phyloP scores from a whole-genome alignment of 192 early-diverging fungal species.

The Pilaira anomala region DNA sequence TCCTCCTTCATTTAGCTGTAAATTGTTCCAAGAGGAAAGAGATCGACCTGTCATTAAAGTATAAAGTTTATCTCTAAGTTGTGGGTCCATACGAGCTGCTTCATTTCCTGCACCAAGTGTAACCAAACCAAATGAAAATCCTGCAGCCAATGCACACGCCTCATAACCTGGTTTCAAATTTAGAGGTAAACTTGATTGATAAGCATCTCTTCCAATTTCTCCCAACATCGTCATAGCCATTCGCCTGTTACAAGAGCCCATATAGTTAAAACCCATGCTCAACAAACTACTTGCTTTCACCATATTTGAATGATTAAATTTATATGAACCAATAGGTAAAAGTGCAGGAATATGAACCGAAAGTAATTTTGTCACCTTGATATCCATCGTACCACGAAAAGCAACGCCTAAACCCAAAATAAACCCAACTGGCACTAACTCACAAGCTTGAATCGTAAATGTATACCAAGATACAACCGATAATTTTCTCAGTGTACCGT shows the following conservation, averaged over 20 bases:
- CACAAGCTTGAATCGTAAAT: constrained; percentile 69
- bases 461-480: constrained; percentile 44
- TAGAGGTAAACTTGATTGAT: constrained; percentile 6
- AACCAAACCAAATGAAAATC: constrained; percentile 84
- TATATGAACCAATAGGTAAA: constrained; percentile 54
- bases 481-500: constrained; percentile 68
- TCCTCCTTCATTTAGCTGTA: background rate
- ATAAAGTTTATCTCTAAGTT: constrained; percentile 53
- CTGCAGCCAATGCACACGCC: constrained; percentile 72
- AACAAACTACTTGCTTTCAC: constrained; percentile 68
- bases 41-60: constrained; percentile 41
- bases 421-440: constrained; percentile 67
- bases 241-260: constrained; percentile 62
- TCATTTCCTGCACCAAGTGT: constrained; percentile 62
- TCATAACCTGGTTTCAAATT: constrained; percentile 43
- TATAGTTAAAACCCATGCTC: constrained; percentile 74
- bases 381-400: constrained; percentile 63
- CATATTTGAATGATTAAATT: constrained; percentile 62
- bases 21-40: background rate
- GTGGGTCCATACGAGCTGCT: constrained; percentile 51
- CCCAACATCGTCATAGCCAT: constrained; percentile 73
- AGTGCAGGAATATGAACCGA: constrained; percentile 75
- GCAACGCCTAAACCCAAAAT: constrained; percentile 75
- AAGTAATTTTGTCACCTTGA: constrained; percentile 62
- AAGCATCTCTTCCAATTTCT: constrained; percentile 51